Evolutionary conservation across 306 rosid genomes (phyloP).

Genomic region (Vigna angularis): DNA sequence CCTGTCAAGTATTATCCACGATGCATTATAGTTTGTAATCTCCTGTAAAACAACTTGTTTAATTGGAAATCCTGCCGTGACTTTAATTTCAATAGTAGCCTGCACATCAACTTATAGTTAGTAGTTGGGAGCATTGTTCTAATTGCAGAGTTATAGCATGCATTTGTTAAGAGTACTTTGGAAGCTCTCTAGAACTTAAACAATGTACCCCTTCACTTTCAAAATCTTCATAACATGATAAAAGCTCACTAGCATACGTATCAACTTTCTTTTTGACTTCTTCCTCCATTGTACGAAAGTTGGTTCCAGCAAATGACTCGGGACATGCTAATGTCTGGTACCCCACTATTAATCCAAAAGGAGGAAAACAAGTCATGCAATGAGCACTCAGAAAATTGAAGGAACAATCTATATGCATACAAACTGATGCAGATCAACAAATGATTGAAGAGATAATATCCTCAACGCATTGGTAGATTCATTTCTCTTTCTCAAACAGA

Average conservation of each 20-base stretch:
- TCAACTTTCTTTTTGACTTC: slow-evolving; percentile 78
- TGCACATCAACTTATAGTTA: slow-evolving; percentile 40
- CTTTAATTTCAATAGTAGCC: slow-evolving; percentile 76
- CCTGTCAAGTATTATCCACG: slow-evolving; percentile 88
- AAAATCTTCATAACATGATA: slow-evolving; percentile 56
- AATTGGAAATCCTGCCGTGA: slow-evolving; percentile 78
- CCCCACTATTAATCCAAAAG: slow-evolving; percentile 65
- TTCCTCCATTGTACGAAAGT: slow-evolving; percentile 71
- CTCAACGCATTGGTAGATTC: neutral
- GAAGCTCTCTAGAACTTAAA: slow-evolving; percentile 33
- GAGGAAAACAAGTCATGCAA: slow-evolving; percentile 28
- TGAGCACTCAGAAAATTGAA: neutral
- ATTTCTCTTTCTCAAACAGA: too few relatives aligned
- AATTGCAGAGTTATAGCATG: neutral
- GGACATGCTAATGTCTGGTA: slow-evolving; percentile 62
- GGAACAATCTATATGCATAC: neutral
- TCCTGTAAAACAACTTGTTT: slow-evolving; percentile 76
- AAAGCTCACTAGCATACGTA: slow-evolving; percentile 64
- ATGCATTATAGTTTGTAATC: slow-evolving; percentile 56
- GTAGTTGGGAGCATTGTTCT: neutral
- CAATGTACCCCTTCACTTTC: slow-evolving; percentile 61
- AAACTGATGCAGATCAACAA: neutral
- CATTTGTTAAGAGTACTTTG: neutral
- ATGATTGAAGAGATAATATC: neutral
- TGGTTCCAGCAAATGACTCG: slow-evolving; percentile 62